phyloP scores from a whole-genome alignment of 1,139 yeast genomes.

The Candida sp. region DNA sequence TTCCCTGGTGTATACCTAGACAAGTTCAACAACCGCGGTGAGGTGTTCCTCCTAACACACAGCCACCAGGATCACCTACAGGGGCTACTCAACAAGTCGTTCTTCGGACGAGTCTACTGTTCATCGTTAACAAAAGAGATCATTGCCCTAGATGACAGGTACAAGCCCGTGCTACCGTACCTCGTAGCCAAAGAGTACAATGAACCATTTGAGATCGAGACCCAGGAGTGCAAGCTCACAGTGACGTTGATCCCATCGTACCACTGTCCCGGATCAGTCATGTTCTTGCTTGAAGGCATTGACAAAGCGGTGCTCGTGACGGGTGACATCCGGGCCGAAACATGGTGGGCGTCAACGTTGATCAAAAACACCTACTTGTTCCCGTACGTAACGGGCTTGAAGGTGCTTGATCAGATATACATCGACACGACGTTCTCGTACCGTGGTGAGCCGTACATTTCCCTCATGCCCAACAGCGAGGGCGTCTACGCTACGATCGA shows the following conservation, averaged over 20 bases:
- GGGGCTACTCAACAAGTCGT: conserved; percentile 47
- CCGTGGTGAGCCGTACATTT: conserved; percentile 53
- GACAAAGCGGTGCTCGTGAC: conserved; percentile 48
- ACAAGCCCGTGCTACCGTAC: conserved; percentile 24
- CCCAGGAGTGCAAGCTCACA: conserved; percentile 17
- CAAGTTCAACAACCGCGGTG: conserved; percentile 36
- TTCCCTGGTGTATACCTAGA: conserved; percentile 47
- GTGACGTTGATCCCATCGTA: conserved; percentile 44
- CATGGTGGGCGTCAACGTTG: conserved; percentile 51
- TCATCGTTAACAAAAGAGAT: conserved; percentile 48
- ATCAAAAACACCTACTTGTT: conserved; percentile 40
- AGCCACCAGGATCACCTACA: conserved; percentile 59
- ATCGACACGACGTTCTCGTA: conserved; percentile 61
- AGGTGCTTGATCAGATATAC: conserved; percentile 49
- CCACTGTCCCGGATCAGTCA: conserved; percentile 68
- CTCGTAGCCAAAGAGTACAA: conserved; percentile 28
- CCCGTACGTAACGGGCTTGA: conserved; percentile 44
- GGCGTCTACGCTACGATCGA: conserved; percentile 42
- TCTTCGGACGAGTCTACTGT: conserved; percentile 53
- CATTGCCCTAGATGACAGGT: conserved; percentile 25
- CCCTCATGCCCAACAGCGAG: conserved; percentile 43
- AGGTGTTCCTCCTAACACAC: conserved; percentile 52
- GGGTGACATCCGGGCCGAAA: conserved; percentile 65
- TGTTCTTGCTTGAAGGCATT: conserved; percentile 52
- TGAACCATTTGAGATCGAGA: conserved; percentile 22